phyloP scores from a whole-genome alignment of 805 yeast genomes.

The Yamadazyma nakazawae region DNA sequence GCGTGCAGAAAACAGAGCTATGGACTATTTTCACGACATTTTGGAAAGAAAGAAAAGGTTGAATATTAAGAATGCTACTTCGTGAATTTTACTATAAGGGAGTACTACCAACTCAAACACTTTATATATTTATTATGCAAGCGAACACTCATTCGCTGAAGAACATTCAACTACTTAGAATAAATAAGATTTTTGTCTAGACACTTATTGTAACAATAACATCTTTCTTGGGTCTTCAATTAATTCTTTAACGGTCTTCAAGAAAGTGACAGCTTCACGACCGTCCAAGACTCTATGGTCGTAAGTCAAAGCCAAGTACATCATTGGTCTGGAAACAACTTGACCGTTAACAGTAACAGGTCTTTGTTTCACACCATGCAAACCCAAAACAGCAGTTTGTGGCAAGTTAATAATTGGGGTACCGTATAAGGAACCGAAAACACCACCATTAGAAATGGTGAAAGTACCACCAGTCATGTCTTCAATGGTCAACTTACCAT shows the following conservation, averaged over 20 bases:
- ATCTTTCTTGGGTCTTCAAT: conserved; percentile 99
- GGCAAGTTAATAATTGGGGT: conserved; percentile 98
- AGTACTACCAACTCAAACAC: background rate
- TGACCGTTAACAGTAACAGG: conserved; percentile 96
- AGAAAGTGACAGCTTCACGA: conserved; percentile 97
- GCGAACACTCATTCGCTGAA: background rate
- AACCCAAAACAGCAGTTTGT: conserved; percentile 95
- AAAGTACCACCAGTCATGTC: conserved; percentile 99
- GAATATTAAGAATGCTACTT: no score
- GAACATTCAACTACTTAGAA: conserved; percentile 3
- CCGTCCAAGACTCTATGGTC: conserved; percentile 98
- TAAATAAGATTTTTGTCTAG: conserved; percentile 1
- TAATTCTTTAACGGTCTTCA: conserved; percentile 92
- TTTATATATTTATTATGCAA: conserved; percentile 6
- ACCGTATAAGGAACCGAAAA: conserved; percentile 95
- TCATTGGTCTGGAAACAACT: conserved; percentile 97
- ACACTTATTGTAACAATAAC: conserved; percentile 47
- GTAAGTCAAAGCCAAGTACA: conserved; percentile 97
- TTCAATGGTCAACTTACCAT: conserved; percentile 91
- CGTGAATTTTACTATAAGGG: background rate
- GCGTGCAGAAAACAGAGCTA: no score
- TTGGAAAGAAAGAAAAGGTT: no score
- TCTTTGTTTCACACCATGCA: conserved; percentile 97
- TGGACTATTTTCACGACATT: no score
- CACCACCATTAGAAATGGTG: conserved; percentile 99